Percentiles rank a stretch among this genome's conserved stretches.
Conservation (phyloP, 1,284 basidiomycete species). For the Austroboletus niveus region DNA sequence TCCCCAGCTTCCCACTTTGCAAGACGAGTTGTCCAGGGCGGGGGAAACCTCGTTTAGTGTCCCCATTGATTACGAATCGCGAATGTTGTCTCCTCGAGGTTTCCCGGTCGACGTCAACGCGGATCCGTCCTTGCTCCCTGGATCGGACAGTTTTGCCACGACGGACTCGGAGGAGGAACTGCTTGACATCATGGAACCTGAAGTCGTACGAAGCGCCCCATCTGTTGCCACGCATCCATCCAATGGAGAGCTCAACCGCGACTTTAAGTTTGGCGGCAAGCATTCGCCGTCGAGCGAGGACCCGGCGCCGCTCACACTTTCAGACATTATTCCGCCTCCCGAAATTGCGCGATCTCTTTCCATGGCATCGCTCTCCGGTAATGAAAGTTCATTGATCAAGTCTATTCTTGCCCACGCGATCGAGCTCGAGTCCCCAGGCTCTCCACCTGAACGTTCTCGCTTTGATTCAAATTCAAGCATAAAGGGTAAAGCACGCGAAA, state of each 20-base stretch:
- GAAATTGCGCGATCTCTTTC: slow-evolving; percentile 51
- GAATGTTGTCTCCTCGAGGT: slow-evolving; percentile 10
- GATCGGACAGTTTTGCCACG: slow-evolving; percentile 17
- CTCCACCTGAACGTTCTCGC: slow-evolving; percentile 36
- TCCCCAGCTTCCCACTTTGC: slow-evolving; percentile 25
- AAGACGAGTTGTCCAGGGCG: slow-evolving; percentile 25
- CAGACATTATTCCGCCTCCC: slow-evolving; percentile 71
- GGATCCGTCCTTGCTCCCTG: slow-evolving; percentile 21
- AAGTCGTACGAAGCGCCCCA: slow-evolving; percentile 29
- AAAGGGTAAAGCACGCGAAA: slow-evolving; percentile 29
- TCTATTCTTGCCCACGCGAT: slow-evolving; percentile 56
- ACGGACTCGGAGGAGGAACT: slow-evolving; percentile 18
- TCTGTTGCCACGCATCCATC: slow-evolving; percentile 50
- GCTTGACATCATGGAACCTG: slow-evolving; percentile 25
- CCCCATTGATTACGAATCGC: slow-evolving; percentile 18
- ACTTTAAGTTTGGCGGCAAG: slow-evolving; percentile 72
- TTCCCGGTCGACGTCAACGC: slow-evolving; percentile 23
- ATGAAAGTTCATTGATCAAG: slow-evolving; percentile 57
- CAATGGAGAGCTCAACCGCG: slow-evolving; percentile 60
- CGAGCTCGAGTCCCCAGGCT: slow-evolving; percentile 21
- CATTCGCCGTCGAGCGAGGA: slow-evolving; percentile 28
- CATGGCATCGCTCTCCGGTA: slow-evolving; percentile 40
- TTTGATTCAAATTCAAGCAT: slow-evolving; percentile 47
- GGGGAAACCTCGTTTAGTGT: slow-evolving; percentile 23
- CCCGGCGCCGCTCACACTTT: slow-evolving; percentile 47